Evolutionary conservation across 805 yeast species (phyloP), one percentile per base, ranked within the genome.

Genomic region (Clavispora fructus): DNA sequence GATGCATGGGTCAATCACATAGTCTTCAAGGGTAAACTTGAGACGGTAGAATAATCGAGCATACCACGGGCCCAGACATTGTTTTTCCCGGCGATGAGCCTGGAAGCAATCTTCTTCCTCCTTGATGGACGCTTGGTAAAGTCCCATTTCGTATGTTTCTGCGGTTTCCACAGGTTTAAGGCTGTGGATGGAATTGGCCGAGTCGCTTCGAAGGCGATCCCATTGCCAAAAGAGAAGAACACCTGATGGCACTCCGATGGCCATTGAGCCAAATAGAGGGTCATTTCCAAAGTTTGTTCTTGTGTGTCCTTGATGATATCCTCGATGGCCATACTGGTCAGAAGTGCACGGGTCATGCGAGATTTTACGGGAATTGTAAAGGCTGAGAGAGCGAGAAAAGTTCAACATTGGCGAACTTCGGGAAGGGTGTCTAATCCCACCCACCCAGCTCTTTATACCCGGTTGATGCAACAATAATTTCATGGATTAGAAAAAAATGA

Each of bases 101-200:
- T 55, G 46, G 25, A 63, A 63, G 40, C 74, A 75, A 2, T 65
- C 66, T 11, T 60, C 59, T 35, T 77, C 68, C 57, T 85, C 89
- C 16, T 63, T 61, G 52, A 81, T 83, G 0, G 91, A 85, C 0
- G 87, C 71, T 11, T 65, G 47, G 59, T 71, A 86, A 3, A 86
- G 68, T 0, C 87, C 87, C 71, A 74, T 74, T 59, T 86, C 94
- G 63, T 72, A 84, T 0, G 95, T 86, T 32, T 81, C 86, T 4
- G 82, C 82, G 1, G 54, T 57, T 1, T 71, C 59, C 46, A 71
- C 77, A 0, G 86, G 77, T 6, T 47, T 48, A 35, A 78, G 62
- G n/a, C 59, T 64, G 51, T 74, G 77, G 16, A 70, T 61, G 7
- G 52, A 19, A 6, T 45, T 47, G 33, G 50, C 45, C n/a, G 37